Conservation (phyloP, 805 yeast genomes). For the Saccharomycopsis babjevae region DNA sequence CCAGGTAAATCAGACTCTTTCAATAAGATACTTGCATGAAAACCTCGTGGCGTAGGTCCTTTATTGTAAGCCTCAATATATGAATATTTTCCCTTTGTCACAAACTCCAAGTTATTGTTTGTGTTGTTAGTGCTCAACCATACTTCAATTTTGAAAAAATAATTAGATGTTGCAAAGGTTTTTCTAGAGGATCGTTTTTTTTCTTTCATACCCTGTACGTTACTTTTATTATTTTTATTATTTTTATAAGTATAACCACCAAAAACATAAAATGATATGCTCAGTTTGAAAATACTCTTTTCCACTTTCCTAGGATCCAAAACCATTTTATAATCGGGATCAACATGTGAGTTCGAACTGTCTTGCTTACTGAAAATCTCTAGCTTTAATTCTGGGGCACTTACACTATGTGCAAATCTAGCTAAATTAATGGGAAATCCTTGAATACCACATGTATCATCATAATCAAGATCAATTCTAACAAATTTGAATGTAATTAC, state of each 20-base stretch:
- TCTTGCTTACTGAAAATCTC: background rate
- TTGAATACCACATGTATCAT: conserved; percentile 2
- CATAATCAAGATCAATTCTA: conserved; percentile 21
- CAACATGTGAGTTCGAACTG: background rate
- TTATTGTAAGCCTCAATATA: conserved; percentile 7
- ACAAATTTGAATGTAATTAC: conserved; percentile 37
- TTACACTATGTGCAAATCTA: conserved; percentile 13
- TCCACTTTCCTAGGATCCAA: background rate
- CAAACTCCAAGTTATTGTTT: conserved; percentile 1
- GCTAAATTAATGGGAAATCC: conserved; percentile 6
- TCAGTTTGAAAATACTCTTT: background rate
- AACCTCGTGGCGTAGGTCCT: conserved; percentile 14
- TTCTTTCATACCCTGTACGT: background rate
- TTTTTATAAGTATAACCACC: background rate
- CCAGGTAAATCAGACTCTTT: conserved; percentile 1
- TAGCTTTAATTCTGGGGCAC: conserved; percentile 3
- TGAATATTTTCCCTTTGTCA: background rate
- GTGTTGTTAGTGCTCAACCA: background rate
- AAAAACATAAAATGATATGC: background rate
- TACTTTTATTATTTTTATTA: background rate
- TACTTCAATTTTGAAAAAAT: conserved; percentile 11
- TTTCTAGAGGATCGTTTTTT: background rate
- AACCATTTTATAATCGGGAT: background rate
- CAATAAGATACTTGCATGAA: conserved; percentile 11
- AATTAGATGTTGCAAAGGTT: conserved; percentile 7